phyloP scores from a whole-genome alignment of 306 rosid species.

The Betula pendula region DNA sequence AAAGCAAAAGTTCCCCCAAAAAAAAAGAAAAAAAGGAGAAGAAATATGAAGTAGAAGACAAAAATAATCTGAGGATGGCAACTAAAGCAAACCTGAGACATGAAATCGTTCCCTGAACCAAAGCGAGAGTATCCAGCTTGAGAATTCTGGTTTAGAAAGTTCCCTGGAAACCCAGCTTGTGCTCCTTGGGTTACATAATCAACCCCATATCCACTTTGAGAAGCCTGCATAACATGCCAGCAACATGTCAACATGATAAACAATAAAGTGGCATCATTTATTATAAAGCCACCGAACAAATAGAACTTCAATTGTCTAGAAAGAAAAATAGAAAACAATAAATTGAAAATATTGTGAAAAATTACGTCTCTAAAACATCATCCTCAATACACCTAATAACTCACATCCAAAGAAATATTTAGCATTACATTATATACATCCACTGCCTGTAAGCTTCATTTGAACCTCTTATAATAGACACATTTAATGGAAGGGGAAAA shows the following conservation, averaged over 20 bases:
- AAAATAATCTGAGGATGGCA: neutral
- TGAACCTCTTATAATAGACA: neutral
- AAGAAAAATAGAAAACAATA: neutral
- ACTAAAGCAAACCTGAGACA: constrained; percentile 80
- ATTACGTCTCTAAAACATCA: neutral
- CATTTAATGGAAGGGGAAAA: neutral
- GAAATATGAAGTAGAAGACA: neutral
- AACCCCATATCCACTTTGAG: constrained; percentile 93
- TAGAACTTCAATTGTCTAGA: neutral
- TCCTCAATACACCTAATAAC: neutral
- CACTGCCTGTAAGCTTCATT: neutral
- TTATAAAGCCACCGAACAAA: neutral
- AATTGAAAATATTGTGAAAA: neutral
- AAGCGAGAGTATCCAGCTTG: constrained; percentile 97
- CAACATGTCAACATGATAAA: constrained; percentile 5
- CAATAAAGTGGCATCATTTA: neutral
- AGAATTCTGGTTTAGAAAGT: constrained; percentile 84
- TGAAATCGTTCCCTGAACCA: constrained; percentile 90
- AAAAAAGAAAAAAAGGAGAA: constrained; percentile 1
- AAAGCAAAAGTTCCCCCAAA: constrained; percentile 17
- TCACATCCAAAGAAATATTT: neutral
- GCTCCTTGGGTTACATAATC: constrained; percentile 94
- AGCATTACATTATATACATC: neutral
- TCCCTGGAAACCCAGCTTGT: constrained; percentile 95
- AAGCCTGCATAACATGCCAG: constrained; percentile 54